Base-by-base conservation (phyloP, 192 early-diverging fungal species). In the Linnemannia exigua region DNA sequence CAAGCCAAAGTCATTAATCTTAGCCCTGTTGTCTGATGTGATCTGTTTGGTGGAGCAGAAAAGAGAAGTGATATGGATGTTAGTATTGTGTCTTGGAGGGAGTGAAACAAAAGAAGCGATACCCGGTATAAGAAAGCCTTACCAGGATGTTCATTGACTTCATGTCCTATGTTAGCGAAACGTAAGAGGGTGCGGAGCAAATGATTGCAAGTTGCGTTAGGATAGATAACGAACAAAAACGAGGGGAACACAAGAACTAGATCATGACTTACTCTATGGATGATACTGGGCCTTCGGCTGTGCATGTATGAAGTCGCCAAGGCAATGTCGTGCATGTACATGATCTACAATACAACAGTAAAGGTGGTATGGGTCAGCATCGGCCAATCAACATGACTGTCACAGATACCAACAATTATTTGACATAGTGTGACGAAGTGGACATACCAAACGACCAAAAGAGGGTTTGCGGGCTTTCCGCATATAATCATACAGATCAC, bases 1-100 rank as follows among this genome's bases (percentile, higher is more conserved):
- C 48, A 95, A 79, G n/a, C 95, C 95, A 91, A 95, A 95, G 76
- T 95, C 95, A 74, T 95, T 95, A 37, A 95, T 94, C 81, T 95
- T 95, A 48, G 95, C 95, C 22, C 93, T 86, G 72, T 93, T 89
- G 74, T 94, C 91, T 1, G 88, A 70, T 7, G 91, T 88, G 44
- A 91, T 91, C 89, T 90, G 71, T 8, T 20, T 25, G 28, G 31
- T 8, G 73, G 72, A 19, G 6, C 46, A 33, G 41, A 14, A 5
- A 50, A 2, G 71, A 35, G 38, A 63, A 52, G 3, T 1, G 19
- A n/a, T 17, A 14, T 61, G 37, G 31, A 25, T 47, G 63, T 54
- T 54, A 54, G 52, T 22, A 4, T n/a, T 54, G 58, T 11, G 20
- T 91, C 89, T 88, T 72, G 15, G 28, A 15, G 12, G 58, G 4